A percentile compares a stretch with the other conserved stretches of the same genome.
Conservation (phyloP, 306 rosid genomes). For the Quercus rubra region DNA sequence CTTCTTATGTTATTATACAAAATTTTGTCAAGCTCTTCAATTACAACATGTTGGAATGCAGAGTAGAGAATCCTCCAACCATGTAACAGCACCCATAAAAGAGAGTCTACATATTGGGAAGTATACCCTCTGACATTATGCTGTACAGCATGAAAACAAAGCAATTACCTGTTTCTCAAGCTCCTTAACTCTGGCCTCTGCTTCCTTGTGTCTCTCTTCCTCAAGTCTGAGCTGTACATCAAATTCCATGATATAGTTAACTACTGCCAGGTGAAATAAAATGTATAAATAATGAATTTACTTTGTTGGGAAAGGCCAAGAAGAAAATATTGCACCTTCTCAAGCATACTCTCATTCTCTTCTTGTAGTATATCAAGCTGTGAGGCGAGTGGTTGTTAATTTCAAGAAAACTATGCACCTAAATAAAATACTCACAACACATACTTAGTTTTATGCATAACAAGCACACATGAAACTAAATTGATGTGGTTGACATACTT, state of each 20-base stretch:
- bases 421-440: background rate
- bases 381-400: conserved; percentile 26
- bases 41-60: background rate
- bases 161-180: conserved; percentile 85
- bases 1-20: background rate
- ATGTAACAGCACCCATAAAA: background rate
- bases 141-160: conserved; percentile 9
- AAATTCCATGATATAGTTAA: conserved; percentile 25
- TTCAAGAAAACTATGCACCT: background rate
- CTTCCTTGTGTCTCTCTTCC: conserved; percentile 80
- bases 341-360: conserved; percentile 68
- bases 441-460: background rate
- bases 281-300: conserved; percentile 1
- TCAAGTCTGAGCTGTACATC: conserved; percentile 74
- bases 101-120: background rate
- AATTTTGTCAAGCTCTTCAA: background rate
- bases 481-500: conserved; percentile 44
- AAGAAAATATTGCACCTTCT: conserved; percentile 50
- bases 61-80: background rate
- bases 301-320: background rate
- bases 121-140: background rate
- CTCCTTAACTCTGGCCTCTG: conserved; percentile 82
- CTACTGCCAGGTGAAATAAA: conserved; percentile 9
- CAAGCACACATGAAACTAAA: background rate
- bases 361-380: conserved; percentile 91